Evolutionary conservation across 331 rosid genomes (phyloP).

Genomic region (Malus hybrid): DNA sequence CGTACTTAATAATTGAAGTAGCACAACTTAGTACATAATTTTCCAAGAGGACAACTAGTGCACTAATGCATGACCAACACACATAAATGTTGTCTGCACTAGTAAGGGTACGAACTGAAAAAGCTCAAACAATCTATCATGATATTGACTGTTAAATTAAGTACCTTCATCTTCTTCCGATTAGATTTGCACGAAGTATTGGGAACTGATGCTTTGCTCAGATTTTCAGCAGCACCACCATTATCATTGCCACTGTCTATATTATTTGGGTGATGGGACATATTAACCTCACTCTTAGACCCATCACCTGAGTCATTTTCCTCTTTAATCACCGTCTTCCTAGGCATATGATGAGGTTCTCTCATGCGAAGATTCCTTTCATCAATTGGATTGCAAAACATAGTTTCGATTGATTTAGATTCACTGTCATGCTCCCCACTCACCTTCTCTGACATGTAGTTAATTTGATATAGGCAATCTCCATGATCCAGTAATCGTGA

Average conservation of each 20-base stretch:
- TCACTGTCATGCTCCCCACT: conserved; percentile 64
- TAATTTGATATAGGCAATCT: conserved; percentile 81
- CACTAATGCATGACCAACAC: background rate
- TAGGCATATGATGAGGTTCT: conserved; percentile 26
- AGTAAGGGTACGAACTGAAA: background rate
- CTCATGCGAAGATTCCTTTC: conserved; percentile 33
- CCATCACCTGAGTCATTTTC: conserved; percentile 49
- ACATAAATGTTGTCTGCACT: background rate
- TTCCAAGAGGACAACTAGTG: background rate
- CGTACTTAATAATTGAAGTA: background rate
- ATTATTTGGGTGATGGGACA: conserved; percentile 22
- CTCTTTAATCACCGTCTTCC: conserved; percentile 26
- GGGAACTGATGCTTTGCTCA: conserved; percentile 30
- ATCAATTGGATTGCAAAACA: conserved; percentile 33
- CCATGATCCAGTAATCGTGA: conserved; percentile 63
- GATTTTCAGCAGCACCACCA: conserved; percentile 23
- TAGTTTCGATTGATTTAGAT: conserved; percentile 75
- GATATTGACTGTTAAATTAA: background rate
- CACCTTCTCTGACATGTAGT: conserved; percentile 60
- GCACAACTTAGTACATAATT: background rate
- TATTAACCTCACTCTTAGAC: conserved; percentile 13
- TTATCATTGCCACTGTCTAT: conserved; percentile 17
- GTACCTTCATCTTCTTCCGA: conserved; percentile 81
- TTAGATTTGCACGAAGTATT: conserved; percentile 39
- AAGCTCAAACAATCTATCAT: background rate